Conservation (phyloP, 2,329 filamentous ascomycete genomes). For the Beauveria sp. region DNA sequence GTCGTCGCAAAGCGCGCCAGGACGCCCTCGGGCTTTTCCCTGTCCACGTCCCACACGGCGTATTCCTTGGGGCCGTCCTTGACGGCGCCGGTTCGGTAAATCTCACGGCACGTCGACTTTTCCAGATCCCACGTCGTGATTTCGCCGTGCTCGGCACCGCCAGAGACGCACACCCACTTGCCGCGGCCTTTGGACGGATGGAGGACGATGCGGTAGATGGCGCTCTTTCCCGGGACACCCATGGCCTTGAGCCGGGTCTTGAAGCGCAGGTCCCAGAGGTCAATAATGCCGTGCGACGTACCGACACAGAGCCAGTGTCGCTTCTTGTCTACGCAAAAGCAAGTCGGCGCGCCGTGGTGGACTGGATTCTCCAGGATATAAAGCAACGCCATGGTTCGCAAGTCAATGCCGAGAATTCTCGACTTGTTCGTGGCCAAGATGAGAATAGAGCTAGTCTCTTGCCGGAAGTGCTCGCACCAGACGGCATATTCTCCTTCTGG, state of each 20-base stretch:
- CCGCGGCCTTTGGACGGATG: constrained; percentile 73
- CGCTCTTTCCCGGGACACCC: constrained; percentile 73
- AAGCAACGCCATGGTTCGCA: constrained; percentile 76
- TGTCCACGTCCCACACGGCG: constrained; percentile 81
- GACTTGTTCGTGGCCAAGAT: constrained; percentile 81
- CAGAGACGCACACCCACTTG: constrained; percentile 80
- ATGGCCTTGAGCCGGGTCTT: constrained; percentile 78
- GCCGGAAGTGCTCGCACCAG: constrained; percentile 87
- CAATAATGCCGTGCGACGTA: constrained; percentile 85
- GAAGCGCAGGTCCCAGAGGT: constrained; percentile 97
- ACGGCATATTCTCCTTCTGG: constrained; percentile 67
- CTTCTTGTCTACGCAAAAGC: constrained; percentile 79
- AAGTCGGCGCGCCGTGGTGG: constrained; percentile 84
- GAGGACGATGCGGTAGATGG: constrained; percentile 71
- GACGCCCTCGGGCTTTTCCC: constrained; percentile 81
- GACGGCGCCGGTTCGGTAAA: constrained; percentile 65
- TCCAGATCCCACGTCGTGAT: constrained; percentile 95
- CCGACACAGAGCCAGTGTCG: constrained; percentile 87
- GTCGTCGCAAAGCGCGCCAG: constrained; percentile 74
- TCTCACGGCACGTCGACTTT: constrained; percentile 78
- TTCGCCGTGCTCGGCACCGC: constrained; percentile 79
- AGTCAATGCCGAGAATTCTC: constrained; percentile 73
- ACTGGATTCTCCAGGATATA: constrained; percentile 81
- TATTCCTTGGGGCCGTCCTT: constrained; percentile 60
- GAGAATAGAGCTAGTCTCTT: constrained; percentile 73